Evolutionary conservation across 352 stramenopile species (phyloP), one percentile per base, ranked within the genome.

Genomic region (Halophytophthora batemanensis): DNA sequence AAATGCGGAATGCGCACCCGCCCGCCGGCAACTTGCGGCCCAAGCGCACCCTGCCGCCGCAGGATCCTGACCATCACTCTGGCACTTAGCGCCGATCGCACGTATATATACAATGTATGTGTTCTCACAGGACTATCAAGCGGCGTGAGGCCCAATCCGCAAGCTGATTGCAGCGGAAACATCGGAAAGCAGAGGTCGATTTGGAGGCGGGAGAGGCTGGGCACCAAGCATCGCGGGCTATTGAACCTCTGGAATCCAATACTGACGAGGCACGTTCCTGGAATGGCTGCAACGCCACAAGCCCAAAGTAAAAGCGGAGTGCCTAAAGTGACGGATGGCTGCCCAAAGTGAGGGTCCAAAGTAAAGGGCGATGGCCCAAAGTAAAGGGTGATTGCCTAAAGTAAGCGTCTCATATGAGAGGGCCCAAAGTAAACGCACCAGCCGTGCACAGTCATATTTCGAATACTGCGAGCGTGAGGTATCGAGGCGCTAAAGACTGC

Each of bases 1-100:
- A 66, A 72, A 64, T 69, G 59, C 54, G 64, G 64, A 72, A 69
- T 72, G 64, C 49, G 29, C 21, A 33, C n/a, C n/a, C n/a, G n/a
- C n/a, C n/a, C n/a, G n/a, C 31, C 14, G n/a, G 35, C 48, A 45
- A 52, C 39, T 11, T 25, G 23, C 15, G 15, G 11, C 0, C 17
- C n/a, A 2, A 22, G 23, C 8, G 2, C 15, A 17, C 36, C 19
- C 41, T 54, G 7, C 41, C 57, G 7, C n/a, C 14, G 41, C 42
- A 33, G 41, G 14, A 42, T 10, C 7, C 13, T 45, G 57, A 64
- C 52, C 59, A 66, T 66, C 56, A 64, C 58, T 65, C 55, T 59
- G 46, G n/a, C n/a, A 56, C 40, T 51, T 56, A 25, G 12, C 17
- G 43, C 1, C 3, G 14, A 45, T 58, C 44, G 2, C 14, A 64